These are phyloP conservation scores for Leucocoprinus sp. DNA, from an alignment of 768 basidiomycete species.

Conservation along the genomic window DNA sequence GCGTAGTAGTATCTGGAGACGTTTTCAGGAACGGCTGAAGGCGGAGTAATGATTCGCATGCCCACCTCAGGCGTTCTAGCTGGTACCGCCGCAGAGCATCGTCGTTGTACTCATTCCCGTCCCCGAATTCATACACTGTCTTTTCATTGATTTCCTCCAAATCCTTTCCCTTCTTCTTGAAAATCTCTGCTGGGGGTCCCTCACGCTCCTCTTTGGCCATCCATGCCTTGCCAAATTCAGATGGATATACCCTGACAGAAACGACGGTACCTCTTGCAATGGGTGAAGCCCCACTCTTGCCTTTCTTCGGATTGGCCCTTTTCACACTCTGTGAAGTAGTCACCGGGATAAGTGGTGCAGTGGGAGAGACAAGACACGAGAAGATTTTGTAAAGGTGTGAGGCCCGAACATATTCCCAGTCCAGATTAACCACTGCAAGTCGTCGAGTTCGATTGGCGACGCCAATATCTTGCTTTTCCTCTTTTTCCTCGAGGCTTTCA, in stretches of 20 bases:
- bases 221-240: conserved; percentile 83
- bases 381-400: conserved; percentile 88
- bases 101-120: conserved; percentile 77
- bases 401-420: conserved; percentile 96
- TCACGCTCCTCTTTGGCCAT: conserved; percentile 83
- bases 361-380: conserved; percentile 70
- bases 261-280: conserved; percentile 60
- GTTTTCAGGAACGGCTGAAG: not conserved
- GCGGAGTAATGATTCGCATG: conserved; percentile 9
- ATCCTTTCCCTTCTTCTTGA: conserved; percentile 43
- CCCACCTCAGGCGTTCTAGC: conserved; percentile 82
- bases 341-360: conserved; percentile 34
- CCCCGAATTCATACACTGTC: conserved; percentile 58
- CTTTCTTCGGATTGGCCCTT: conserved; percentile 13
- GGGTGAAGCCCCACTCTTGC: conserved; percentile 10
- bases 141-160: conserved; percentile 56
- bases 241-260: conserved; percentile 83
- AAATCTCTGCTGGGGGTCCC: conserved; percentile 83
- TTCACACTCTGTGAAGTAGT: conserved; percentile 17
- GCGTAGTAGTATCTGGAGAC: conserved; percentile 85
- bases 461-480: conserved; percentile 27
- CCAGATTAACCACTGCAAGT: conserved; percentile 88
- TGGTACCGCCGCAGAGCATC: conserved; percentile 87
- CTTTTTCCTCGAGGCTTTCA: conserved; percentile 35
- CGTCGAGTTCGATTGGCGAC: conserved; percentile 51